A percentile compares a stretch with the other conserved stretches of the same genome.
Conservation (phyloP, 1,139 yeast species). For the Wickerhamomyces sp. region DNA sequence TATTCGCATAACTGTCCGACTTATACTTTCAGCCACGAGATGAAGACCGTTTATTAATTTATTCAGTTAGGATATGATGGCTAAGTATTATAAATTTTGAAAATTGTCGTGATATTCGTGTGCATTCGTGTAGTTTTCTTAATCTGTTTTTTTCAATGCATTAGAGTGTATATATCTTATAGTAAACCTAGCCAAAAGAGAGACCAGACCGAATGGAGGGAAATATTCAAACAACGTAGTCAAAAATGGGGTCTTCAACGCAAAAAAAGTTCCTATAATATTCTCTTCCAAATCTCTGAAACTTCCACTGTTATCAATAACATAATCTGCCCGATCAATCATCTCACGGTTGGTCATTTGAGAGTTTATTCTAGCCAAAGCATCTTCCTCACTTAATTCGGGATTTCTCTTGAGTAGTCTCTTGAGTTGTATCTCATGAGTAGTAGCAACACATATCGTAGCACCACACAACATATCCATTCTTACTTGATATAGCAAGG, state of each 20-base stretch:
- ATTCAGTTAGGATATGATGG: no score
- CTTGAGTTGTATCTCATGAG: conserved; percentile 49
- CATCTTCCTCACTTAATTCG: conserved; percentile 61
- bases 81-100: no score
- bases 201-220: conserved; percentile 57
- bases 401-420: conserved; percentile 66
- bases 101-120: no score
- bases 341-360: conserved; percentile 70
- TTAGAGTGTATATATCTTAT: conserved; percentile 8
- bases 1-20: no score
- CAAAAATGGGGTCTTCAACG: conserved; percentile 40
- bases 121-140: no score
- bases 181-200: conserved; percentile 36
- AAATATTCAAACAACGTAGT: conserved; percentile 37
- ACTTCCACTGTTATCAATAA: conserved; percentile 59
- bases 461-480: conserved; percentile 68
- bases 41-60: no score
- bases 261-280: conserved; percentile 41
- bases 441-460: conserved; percentile 65
- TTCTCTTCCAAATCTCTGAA: conserved; percentile 42
- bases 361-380: conserved; percentile 62
- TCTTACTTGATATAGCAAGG: conserved; percentile 78
- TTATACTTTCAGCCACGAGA: no score
- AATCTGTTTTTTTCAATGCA: neutral
- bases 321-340: conserved; percentile 54